phyloP scores from a whole-genome alignment of 148 eudicot species.

The Silene conica region DNA sequence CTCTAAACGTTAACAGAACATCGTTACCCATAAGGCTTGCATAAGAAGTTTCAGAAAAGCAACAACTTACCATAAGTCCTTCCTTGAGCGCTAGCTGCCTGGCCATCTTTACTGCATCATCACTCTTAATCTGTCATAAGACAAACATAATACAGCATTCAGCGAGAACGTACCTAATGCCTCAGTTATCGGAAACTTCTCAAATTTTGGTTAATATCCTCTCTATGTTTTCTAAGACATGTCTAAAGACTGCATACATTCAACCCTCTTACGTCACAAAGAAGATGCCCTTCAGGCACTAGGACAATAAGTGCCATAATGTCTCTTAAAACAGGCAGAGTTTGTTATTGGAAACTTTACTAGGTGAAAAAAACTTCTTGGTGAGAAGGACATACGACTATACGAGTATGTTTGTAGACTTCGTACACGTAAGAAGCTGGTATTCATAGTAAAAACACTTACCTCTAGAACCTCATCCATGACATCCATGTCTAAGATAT shows the following conservation, averaged over 20 bases:
- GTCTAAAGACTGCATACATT: too few species aligned
- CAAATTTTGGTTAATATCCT: neutral
- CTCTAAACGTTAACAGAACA: neutral
- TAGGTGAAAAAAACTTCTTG: neutral
- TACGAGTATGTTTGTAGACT: neutral
- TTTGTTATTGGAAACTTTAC: neutral
- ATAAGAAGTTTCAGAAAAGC: neutral
- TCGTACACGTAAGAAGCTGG: neutral
- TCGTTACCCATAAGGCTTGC: neutral
- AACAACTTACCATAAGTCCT: constrained; percentile 69
- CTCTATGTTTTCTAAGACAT: too few species aligned
- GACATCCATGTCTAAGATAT: constrained; percentile 90
- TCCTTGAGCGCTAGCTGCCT: constrained; percentile 83
- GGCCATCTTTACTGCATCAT: constrained; percentile 90
- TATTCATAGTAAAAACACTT: neutral
- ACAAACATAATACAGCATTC: neutral
- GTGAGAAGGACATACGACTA: neutral
- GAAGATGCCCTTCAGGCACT: too few species aligned
- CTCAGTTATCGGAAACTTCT: neutral
- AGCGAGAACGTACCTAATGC: neutral
- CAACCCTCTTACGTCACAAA: too few species aligned
- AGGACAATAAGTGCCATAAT: too few species aligned
- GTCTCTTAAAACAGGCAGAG: too few species aligned
- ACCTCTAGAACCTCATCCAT: constrained; percentile 95
- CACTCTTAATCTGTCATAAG: constrained; percentile 68